These are phyloP conservation scores for Saccharomyces hybrid DNA, from an alignment of 1,139 yeast species.

Conservation along the genomic window DNA sequence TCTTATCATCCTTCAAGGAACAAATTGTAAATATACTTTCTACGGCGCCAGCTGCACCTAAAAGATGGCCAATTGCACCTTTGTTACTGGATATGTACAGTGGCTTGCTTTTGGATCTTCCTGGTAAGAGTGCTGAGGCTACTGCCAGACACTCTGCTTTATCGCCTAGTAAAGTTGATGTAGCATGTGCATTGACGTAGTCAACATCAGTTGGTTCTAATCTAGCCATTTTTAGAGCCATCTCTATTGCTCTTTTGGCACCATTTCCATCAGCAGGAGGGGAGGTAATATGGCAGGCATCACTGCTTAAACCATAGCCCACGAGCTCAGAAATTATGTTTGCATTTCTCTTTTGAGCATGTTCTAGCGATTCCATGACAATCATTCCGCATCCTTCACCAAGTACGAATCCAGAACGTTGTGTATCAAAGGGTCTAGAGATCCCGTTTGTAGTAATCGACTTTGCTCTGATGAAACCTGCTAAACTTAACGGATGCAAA, in stretches of 20 bases:
- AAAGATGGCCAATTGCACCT: slow-evolving; percentile 86
- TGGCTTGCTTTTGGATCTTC: slow-evolving; percentile 27
- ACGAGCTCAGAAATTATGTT: slow-evolving; percentile 70
- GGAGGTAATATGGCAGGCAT: slow-evolving; percentile 89
- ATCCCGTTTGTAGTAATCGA: slow-evolving; percentile 61
- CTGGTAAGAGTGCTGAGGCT: slow-evolving; percentile 38
- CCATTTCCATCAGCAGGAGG: slow-evolving; percentile 82
- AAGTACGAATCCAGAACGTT: slow-evolving; percentile 80
- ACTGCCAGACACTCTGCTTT: slow-evolving; percentile 80
- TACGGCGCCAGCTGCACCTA: slow-evolving; percentile 96
- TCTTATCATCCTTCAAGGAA: slow-evolving; percentile 47
- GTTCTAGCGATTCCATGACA: slow-evolving; percentile 67
- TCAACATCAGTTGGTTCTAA: slow-evolving; percentile 44
- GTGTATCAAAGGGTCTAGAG: slow-evolving; percentile 80
- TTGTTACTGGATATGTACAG: slow-evolving; percentile 71
- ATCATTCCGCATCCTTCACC: slow-evolving; percentile 90
- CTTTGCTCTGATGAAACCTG: slow-evolving; percentile 89
- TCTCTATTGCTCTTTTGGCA: slow-evolving; percentile 73
- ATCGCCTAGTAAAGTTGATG: slow-evolving; percentile 87
- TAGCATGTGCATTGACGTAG: slow-evolving; percentile 94
- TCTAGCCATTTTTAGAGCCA: slow-evolving; percentile 49
- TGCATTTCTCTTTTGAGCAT: slow-evolving; percentile 59
- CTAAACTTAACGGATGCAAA: slow-evolving; percentile 77
- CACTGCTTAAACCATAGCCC: slow-evolving; percentile 90
- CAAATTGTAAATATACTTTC: slow-evolving; percentile 77